Evolutionary conservation across 352 stramenopile genomes (phyloP), one percentile per base, ranked within the genome.

Genomic region (Hyphochytrium catenoides): DNA sequence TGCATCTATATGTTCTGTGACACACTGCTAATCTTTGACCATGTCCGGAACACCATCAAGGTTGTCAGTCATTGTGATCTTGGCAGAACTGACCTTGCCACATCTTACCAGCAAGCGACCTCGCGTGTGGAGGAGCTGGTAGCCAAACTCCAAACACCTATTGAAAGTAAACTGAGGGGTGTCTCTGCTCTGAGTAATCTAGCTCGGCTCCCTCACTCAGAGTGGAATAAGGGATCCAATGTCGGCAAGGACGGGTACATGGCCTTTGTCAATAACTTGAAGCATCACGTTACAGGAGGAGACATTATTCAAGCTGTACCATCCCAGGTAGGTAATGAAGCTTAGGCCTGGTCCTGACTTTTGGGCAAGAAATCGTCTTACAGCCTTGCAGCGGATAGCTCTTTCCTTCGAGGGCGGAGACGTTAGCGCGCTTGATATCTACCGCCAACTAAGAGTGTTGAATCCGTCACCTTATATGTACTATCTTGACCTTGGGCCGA

Each of bases 391-490:
- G 59, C 1, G 52, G 78, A 14, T 59, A 74, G 26, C 46, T 84
- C n/a, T n/a, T n/a, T n/a, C n/a, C n/a, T n/a, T n/a, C n/a, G n/a
- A n/a, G 21, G 65, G 67, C 11, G 54, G 47, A 19, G 51, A 63
- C 28, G 65, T 84, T 31, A 66, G 50, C 3, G 42, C 69, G 30
- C 50, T 87, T 19, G 69, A 87, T 27, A 34, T 87, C 43, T 87
- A 87, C 34, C 67, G 72, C 19, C 67, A 84, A 48, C 78, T 87
- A 68, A 69, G 72, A 30, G 57, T 64, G 33, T 62, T 84, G 37
- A 87, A 87, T 51, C 72, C 72, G 39, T 82, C 67, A 29, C 72
- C 72, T 16, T 87, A 87, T 54, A 84, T 87, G 69, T 84, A 84
- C 38, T 84, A 68, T 47, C 39, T 87, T 8, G 67, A 87, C 34